Evolutionary conservation across 495 filamentous ascomycete genomes (phyloP), one percentile per base, ranked within the genome.

Genomic region (Trichoderma virens): DNA sequence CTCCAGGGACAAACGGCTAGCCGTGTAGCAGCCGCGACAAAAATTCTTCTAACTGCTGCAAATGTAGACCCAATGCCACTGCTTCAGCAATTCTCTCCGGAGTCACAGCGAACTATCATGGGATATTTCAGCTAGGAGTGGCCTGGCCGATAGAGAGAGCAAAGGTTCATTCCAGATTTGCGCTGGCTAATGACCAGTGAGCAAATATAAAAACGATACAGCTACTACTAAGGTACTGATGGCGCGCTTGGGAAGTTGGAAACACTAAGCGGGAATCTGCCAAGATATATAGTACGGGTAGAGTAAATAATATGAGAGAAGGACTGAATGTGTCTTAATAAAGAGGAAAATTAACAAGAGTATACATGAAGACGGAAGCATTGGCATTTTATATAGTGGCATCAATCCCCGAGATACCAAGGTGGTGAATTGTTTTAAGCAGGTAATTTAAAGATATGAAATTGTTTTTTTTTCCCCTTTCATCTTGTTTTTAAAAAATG

Each of bases 1-100:
- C 77, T 98, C 38, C 90, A 93, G 70, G 93, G 93, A 2, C 83
- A 90, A 72, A 91, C 87, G 0, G 88, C 88, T 27, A 79, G 78
- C 34, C 83, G 89, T 59, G 90, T 93, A 39, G 87, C 91, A 30
- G 79, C 76, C 20, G 83, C 91, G 2, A 88, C 87, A 28, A 93
- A 93, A 74, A 74, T 80, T 61, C 82, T 98, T 23, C 78, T 97
- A 9, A 78, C 82, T 64, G 81, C 80, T 6, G 86, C 91, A 6
- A 84, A 85, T 30, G 70, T 91, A 27, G 88, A 96, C 72, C 83
- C 87, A 2, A 83, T 84, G 45, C 83, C 87, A 66, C 77, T 94
- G 59, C 78, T 93, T 62, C 82, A 83, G 27, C 83, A 85, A 20
- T 83, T 96, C 67, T 81, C 83, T 23, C 86, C 88, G 2, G 90